Base-by-base conservation (phyloP, 371 early-diverging fungal species). In the Apophysomyces variabilis region DNA sequence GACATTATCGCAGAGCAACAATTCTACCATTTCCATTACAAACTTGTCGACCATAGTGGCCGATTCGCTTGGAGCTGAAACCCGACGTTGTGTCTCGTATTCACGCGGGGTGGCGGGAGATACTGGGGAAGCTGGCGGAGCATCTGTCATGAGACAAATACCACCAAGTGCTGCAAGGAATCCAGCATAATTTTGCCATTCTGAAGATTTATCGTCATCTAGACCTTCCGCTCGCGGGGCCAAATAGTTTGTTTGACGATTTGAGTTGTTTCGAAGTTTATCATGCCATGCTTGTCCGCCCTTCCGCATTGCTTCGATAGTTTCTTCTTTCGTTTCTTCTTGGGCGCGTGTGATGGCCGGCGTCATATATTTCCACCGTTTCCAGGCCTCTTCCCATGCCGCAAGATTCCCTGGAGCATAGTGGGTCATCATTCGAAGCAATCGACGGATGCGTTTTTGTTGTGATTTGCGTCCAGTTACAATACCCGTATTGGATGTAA, bases 341-440 rank as follows among this genome's bases (percentile, higher is more conserved):
- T 76, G 60, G 1, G 82, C 72, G 11, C 75, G 72, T 4, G 84
- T 76, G 69, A 89, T 83, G n/a, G 80, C 66, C 9, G 78, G 79
- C 26, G 38, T 77, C 76, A 21, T 70, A 65, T 50, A 70, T 61
- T 85, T 86, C 93, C 95, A 95, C 21, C 91, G 78, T 56, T 84
- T 82, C 71, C 90, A 93, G 1, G 90, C 86, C 64, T 95, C 93
- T 70, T 92, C 92, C 92, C 93, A 93, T 5, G 92, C 93, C 1
- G 87, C 89, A 58, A 92, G 71, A 67, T 88, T 89, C n/a, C 93
- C 93, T 7, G 87, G 83, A 0, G 93, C 90, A 6, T 88, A 89
- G 32, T 78, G 78, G 18, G 80, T 77, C 56, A 89, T 78, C 60
- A 83, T 78, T 7, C 92, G 83, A 36, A 95, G 71, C 5, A 91